These are phyloP conservation scores for Pulveroboletus sp. DNA, from an alignment of 768 basidiomycete genomes.

Conservation along the genomic window DNA sequence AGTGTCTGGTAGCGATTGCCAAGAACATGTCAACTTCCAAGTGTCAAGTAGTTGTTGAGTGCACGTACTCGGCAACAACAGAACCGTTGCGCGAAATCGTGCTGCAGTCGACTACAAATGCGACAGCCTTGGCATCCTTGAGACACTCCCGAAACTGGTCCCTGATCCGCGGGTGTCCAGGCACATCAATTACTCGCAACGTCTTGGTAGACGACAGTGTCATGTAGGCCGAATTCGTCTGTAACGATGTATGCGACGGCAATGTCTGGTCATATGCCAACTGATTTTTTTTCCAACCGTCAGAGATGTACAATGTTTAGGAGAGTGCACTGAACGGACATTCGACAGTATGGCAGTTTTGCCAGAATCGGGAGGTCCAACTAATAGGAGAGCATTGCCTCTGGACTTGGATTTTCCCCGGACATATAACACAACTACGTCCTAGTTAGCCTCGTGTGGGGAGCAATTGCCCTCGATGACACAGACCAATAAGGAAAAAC, in stretches of 20 bases:
- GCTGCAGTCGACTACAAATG: conserved; percentile 77
- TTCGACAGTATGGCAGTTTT: conserved; percentile 75
- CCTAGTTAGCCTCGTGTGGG: conserved; percentile 12
- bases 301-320: conserved; percentile 1
- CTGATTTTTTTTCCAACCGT: conserved; percentile 34
- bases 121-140: conserved; percentile 55
- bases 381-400: conserved; percentile 66
- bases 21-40: neutral
- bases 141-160: conserved; percentile 69
- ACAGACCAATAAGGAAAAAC: conserved; percentile 39
- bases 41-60: neutral
- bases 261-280: conserved; percentile 59
- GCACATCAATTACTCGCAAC: conserved; percentile 65
- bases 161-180: conserved; percentile 80
- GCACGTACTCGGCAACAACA: conserved; percentile 72
- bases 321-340: conserved; percentile 37
- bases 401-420: conserved; percentile 40
- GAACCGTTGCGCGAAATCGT: conserved; percentile 72
- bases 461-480: neutral
- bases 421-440: conserved; percentile 45
- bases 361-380: conserved; percentile 71
- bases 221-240: conserved; percentile 56
- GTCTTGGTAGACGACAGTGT: conserved; percentile 39
- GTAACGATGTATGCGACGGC: conserved; percentile 73
- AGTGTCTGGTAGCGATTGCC: conserved; percentile 44